Evolutionary conservation across 1,139 yeast species (phyloP), one percentile per base, ranked within the genome.

Genomic region (Scheffersomyces titani): DNA sequence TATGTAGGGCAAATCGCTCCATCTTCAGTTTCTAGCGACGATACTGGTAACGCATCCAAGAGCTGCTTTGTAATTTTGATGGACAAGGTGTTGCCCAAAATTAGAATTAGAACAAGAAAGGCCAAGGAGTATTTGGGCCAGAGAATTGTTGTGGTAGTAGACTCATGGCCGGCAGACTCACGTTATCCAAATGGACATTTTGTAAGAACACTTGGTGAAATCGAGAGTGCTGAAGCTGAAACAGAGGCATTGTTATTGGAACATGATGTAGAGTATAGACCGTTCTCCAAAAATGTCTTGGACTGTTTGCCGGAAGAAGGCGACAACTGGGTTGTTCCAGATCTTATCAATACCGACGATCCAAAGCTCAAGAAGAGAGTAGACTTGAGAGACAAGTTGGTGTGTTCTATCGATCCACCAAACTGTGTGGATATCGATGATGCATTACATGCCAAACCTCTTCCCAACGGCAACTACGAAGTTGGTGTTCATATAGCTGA

Each of bases 401-500:
- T 96, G 49, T 96, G 99, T 72, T 90, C 97, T 47, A 96, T 96
- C 63, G 99, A 96, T 80, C 99, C 99, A 16, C 98, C 98, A 2
- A 89, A 90, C 50, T 94, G 99, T 86, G 98, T 93, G 63, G 99
- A 96, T 84, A 96, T 96, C 65, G 99, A 96, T 78, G 99, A 96
- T 77, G 99, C 99, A 1, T 78, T 96, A 56, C 99, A 96, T 70
- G 98, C 99, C 0, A 79, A 82, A 62, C 70, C 73, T 56, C 81
- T 96, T 52, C 93, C 97, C 2, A 94, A 96, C 71, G 99, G 99
- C 2, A 92, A 93, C 70, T 92, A 84, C 76, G 97, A 94, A 71
- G 97, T 96, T 54, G 99, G 99, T 68, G 99, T 96, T 44, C 99
- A 96, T 71, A 96, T 96, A 77, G 99, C 99, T 6, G 99, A 96